Conservation (phyloP, 495 filamentous ascomycete species). For the Penicillium lividum region DNA sequence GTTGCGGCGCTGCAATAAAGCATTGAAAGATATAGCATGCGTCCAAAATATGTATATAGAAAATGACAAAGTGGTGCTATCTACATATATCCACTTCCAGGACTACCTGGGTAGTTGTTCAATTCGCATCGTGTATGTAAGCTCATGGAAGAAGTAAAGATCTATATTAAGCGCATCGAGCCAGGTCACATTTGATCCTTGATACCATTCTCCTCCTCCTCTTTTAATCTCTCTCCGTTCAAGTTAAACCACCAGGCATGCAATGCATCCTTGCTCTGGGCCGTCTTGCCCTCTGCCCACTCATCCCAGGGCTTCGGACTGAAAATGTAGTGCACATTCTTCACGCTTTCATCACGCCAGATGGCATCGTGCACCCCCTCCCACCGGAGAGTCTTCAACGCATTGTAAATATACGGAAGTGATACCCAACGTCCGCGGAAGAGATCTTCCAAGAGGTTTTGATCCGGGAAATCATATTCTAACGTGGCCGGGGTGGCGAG, state of each 20-base stretch:
- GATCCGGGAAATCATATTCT: conserved; percentile 73
- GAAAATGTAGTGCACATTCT: conserved; percentile 81
- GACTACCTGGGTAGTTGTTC: not conserved
- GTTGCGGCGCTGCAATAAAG: not conserved
- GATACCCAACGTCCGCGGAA: conserved; percentile 70
- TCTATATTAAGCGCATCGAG: not conserved
- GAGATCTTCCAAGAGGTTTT: conserved; percentile 66
- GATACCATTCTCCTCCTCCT: conserved; percentile 46
- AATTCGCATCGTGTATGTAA: not conserved
- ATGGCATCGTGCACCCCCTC: conserved; percentile 66
- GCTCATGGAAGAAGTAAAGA: no score
- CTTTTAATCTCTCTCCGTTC: conserved; percentile 52
- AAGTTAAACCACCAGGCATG: conserved; percentile 67
- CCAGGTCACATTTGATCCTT: conserved; percentile 20
- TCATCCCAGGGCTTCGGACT: conserved; percentile 82
- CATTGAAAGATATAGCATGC: not conserved
- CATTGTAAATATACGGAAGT: conserved; percentile 80
- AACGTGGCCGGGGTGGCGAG: conserved; percentile 39
- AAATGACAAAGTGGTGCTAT: not conserved
- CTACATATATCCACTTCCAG: not conserved
- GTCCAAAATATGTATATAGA: not conserved
- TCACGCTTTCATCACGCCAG: conserved; percentile 74
- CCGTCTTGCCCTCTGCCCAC: conserved; percentile 26
- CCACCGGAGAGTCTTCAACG: conserved; percentile 74
- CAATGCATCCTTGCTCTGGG: conserved; percentile 20